Percentiles rank a stretch among this genome's conserved stretches.
These are phyloP conservation scores for Teratosphaeria nubilosa DNA, from an alignment of 2,329 filamentous ascomycete genomes.

Conservation along the genomic window DNA sequence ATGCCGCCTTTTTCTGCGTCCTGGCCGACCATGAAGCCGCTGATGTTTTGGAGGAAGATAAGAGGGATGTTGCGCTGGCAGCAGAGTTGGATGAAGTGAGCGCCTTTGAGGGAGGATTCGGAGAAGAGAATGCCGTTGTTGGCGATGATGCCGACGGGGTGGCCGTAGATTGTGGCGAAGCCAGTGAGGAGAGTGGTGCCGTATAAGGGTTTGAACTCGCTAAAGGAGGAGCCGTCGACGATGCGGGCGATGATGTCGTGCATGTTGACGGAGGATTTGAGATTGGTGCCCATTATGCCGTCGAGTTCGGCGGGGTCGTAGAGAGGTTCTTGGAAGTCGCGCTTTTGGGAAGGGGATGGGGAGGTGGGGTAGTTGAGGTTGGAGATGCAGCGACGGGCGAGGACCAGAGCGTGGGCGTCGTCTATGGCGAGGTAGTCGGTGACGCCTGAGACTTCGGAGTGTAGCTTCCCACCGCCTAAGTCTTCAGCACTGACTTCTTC, in stretches of 20 bases:
- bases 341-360: constrained; percentile 28
- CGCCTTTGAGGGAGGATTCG: constrained; percentile 79
- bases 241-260: constrained; percentile 88
- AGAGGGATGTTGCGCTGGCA: constrained; percentile 80
- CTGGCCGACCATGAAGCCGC: constrained; percentile 93
- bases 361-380: constrained; percentile 78
- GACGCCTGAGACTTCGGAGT: constrained; percentile 83
- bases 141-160: constrained; percentile 83
- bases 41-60: constrained; percentile 92
- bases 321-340: constrained; percentile 59
- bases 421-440: constrained; percentile 92
- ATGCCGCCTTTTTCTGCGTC: constrained; percentile 91
- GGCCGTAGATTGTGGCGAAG: constrained; percentile 75
- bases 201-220: constrained; percentile 90
- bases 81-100: constrained; percentile 95
- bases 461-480: constrained; percentile 78
- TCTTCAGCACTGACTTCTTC: constrained; percentile 87
- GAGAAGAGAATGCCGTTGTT: constrained; percentile 96
- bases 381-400: constrained; percentile 70
- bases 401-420: constrained; percentile 80
- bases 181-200: constrained; percentile 84
- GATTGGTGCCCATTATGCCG: constrained; percentile 82
- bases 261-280: constrained; percentile 73
- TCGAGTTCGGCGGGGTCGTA: constrained; percentile 70
- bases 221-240: constrained; percentile 80